phyloP scores from a whole-genome alignment of 176 grass and related monocot genomes.

The Avena atlantica region DNA sequence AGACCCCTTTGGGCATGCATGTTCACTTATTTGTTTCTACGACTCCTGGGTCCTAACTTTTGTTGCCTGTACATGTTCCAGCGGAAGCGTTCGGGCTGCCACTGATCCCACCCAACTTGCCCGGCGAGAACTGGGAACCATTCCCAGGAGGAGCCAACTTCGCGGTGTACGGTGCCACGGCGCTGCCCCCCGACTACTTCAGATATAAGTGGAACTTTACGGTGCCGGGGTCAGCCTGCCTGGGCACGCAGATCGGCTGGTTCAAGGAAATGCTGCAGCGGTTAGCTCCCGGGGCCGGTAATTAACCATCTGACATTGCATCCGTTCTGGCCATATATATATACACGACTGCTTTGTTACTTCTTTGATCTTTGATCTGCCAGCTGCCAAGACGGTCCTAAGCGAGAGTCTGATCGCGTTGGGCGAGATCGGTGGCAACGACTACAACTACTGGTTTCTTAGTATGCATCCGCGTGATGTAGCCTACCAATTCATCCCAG shows the following conservation, averaged over 20 bases:
- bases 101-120: conserved; percentile 44
- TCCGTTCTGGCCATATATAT: not conserved
- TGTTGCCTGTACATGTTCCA: conserved; percentile 5
- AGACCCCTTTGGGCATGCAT: not conserved
- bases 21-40: not conserved
- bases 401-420: conserved; percentile 23
- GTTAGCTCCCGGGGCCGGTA: conserved; percentile 48
- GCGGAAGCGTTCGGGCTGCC: conserved; percentile 59
- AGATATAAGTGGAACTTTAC: not conserved
- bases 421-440: conserved; percentile 72
- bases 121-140: conserved; percentile 28
- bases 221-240: not conserved
- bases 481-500: conserved; percentile 50
- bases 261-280: conserved; percentile 47
- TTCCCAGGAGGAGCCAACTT: conserved; percentile 66
- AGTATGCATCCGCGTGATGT: conserved; percentile 26
- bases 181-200: conserved; percentile 46
- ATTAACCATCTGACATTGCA: not conserved
- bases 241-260: conserved; percentile 40
- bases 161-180: conserved; percentile 44
- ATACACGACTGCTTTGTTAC: not conserved
- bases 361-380: not conserved
- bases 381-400: conserved; percentile 34
- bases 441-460: conserved; percentile 62
- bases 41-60: not conserved